Evolutionary conservation across 495 filamentous ascomycete species (phyloP), one percentile per base, ranked within the genome.

Genomic region (Xylona heveae): DNA sequence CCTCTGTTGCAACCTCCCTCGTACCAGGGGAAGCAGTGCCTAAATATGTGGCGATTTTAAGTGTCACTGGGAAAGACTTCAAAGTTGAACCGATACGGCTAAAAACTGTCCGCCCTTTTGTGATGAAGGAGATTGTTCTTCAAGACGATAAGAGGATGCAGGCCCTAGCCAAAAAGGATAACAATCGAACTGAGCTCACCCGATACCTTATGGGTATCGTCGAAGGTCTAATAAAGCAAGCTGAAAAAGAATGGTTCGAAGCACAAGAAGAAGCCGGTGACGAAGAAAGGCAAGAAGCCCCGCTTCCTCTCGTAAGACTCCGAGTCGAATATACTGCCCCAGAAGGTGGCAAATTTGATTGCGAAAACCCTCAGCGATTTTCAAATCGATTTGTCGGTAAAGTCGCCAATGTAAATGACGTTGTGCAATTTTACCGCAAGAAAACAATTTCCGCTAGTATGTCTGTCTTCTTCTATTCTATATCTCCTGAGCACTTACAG

Each of bases 361-460:
- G 73, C 35, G 90, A 95, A 45, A 99, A 99, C 38, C 88, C 88
- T 10, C 88, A 95, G 44, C 70, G 88, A 3, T 95, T 95, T 42
- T 95, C 90, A 0, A 93, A 91, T 49, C 70, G 84, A 3, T 99
- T 99, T 41, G 63, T 74, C 1, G 74, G 71, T 5, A 81, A 74
- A 43, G 88, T 95, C 0, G 88, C 88, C 6, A 99, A 99, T 42
- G 68, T 76, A 1, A 88, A 78, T 41, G 88, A 99, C 40, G 82
- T 99, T 1, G 70, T 99, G 2, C 74, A 88, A 42, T 94, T 90
- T 41, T 70, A 94, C 49, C 68, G 81, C 7, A 93, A 88, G 54
- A 93, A 90, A 51, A 60, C 64, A 24, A 52, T 31, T 1, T 41
- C 48, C 4, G 55, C 48, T 3, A 49, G 48, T 40, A 42, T 36